Base-by-base conservation (phyloP, 192 early-diverging fungal species). In the Coemansia sp. region DNA sequence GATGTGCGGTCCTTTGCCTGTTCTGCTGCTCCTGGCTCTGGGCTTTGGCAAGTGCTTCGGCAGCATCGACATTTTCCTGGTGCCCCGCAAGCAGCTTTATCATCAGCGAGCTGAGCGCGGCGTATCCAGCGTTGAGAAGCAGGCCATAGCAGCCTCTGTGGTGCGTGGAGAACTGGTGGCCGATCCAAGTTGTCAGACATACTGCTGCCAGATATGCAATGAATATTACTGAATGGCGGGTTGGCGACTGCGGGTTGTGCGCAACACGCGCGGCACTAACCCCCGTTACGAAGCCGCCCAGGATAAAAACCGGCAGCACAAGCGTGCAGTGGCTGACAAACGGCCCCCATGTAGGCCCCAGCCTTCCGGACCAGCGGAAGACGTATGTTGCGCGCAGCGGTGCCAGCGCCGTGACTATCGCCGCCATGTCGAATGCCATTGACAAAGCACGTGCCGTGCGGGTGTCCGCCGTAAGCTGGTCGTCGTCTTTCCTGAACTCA, bases 331-430 rank as follows among this genome's bases (percentile, higher is more conserved):
- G 87, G 12, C 84, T 86, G 53, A 86, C 16, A 15, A 85, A 77
- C 30, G 88, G 83, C 0, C 88, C 88, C 72, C 82, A 76, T 64
- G 74, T 61, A 7, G 88, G 87, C 12, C 88, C 87, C 57, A 86
- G 68, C 39, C 70, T n/a, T 4, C 72, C 77, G 6, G 86, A 87
- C 39, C 72, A 78, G 45, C 68, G 67, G 65, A 87, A 86, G 74
- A 87, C 56, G 40, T 71, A 61, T 20, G 67, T 64, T 0, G 74
- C 63, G 8, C 71, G 77, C 46, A 76, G 37, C 35, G 87, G 86
- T 12, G 86, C 74, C 45, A 73, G 58, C n/a, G 86, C 85, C 7
- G 84, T 70, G 55, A 86, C 53, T 4, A 85, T 20, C 4, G 78
- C 86, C 49, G 74, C 78, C 18, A 75, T 48, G 63, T 89, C 86